Base-by-base conservation (phyloP, 768 basidiomycete species). In the Pilatotrama ljubarskyi region DNA sequence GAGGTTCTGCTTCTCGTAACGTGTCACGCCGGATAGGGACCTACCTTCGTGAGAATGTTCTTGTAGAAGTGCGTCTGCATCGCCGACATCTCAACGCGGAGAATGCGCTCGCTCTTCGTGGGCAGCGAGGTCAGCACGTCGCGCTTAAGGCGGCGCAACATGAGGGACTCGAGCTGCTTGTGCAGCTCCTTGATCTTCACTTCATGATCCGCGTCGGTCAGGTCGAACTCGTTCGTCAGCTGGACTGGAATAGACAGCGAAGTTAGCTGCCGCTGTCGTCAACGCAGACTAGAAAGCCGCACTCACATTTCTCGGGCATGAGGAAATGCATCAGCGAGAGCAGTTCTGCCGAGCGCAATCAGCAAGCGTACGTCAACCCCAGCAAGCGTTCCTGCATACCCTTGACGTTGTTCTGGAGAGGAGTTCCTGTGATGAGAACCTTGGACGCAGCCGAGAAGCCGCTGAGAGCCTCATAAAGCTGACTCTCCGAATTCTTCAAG, bases 21-120 rank as follows among this genome's bases (percentile, higher is more conserved):
- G 38, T 47, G 55, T 57, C 18, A 52, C 22, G 38, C 41, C 20
- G 18, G 24, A 49, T 37, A 17, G 46, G 18, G 26, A 48, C 77
- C 18, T 58, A 88, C 92, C 84, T 90, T 95, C 36, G 94, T 94
- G 63, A 97, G 76, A 68, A 98, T 98, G 73, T 97, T 98, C 82
- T 98, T 98, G 80, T 99, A 99, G 70, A 95, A 98, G 71, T 95
- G 95, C 6, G 93, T 95, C 75, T 98, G 96, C 71, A 98, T 84
- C 51, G 91, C 84, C 70, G 87, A 90, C 95, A 98, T 95, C 79
- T 99, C 97, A 29, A 98, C 95, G 18, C 97, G 87, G 44, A 99
- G 78, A 66, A 98, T 99, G 38, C 95, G 90, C 76, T 99, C 97
- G 73, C 93, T 95, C 84, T 99, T 99, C 10, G 95, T 95, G 5